These are phyloP conservation scores for Gynandropsis gynandra DNA, from an alignment of 345 rosid genomes.

Conservation along the genomic window DNA sequence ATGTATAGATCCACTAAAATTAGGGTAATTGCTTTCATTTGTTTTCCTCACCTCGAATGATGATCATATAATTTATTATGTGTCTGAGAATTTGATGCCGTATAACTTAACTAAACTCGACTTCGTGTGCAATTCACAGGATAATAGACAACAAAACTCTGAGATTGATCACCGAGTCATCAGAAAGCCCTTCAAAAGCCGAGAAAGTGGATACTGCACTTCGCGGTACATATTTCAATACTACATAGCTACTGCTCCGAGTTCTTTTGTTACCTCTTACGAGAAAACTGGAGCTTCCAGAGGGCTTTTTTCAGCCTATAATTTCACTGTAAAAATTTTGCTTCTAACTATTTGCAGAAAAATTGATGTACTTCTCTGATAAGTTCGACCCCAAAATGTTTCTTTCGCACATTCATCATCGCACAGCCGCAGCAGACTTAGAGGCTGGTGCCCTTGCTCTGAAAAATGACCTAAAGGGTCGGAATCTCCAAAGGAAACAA, in stretches of 20 bases:
- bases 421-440: constrained; percentile 74
- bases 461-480: constrained; percentile 89
- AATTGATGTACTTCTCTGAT: constrained; percentile 81
- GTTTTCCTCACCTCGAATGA: constrained; percentile 13
- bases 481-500: constrained; percentile 86
- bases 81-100: not conserved
- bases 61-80: not conserved
- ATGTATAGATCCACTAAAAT: constrained; percentile 85
- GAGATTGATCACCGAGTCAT: constrained; percentile 69
- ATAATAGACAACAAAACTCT: constrained; percentile 81
- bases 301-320: not conserved
- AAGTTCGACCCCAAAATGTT: constrained; percentile 86
- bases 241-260: not conserved
- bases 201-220: constrained; percentile 58
- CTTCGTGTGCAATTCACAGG: constrained; percentile 35
- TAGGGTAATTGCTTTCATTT: constrained; percentile 49
- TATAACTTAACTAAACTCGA: constrained; percentile 13
- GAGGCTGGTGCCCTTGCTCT: constrained; percentile 92
- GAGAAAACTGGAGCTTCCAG: not conserved
- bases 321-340: not conserved
- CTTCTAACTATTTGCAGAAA: constrained; percentile 53
- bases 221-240: constrained; percentile 47
- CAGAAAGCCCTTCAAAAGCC: constrained; percentile 52
- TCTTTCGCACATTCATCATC: constrained; percentile 80
- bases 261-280: constrained; percentile 9